A percentile compares a stretch with the other conserved stretches of the same genome.
Evolutionary conservation across 208 protist genomes (phyloP).

Genomic region (Endotrypanum monterogeii): DNA sequence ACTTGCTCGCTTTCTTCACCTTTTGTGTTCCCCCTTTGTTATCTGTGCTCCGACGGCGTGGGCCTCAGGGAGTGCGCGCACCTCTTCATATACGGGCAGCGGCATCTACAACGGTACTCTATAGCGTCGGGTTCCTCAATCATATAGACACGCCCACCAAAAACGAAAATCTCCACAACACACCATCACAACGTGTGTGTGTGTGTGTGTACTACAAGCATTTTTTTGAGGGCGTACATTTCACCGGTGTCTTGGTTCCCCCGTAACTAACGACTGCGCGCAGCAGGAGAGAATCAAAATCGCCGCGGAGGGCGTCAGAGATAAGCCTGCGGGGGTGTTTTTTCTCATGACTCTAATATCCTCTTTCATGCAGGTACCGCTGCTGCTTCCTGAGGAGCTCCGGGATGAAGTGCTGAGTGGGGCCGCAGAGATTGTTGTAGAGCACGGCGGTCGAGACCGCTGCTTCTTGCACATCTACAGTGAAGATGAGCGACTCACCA

Average conservation of each 20-base stretch:
- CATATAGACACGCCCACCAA: neutral
- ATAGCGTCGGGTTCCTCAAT: too few relatives aligned
- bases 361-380: constrained; percentile 13
- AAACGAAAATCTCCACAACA: neutral
- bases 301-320: too few relatives aligned
- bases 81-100: neutral
- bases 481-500: constrained; percentile 59
- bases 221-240: too few relatives aligned
- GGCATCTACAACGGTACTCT: neutral
- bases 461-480: constrained; percentile 68
- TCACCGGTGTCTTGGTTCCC: too few relatives aligned
- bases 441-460: constrained; percentile 33
- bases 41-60: neutral
- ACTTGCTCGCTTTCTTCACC: neutral
- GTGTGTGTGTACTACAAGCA: too few relatives aligned
- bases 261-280: too few relatives aligned
- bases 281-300: too few relatives aligned
- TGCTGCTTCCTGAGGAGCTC: constrained; percentile 43
- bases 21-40: neutral
- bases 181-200: neutral
- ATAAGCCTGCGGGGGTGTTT: too few relatives aligned
- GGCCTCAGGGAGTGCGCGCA: neutral
- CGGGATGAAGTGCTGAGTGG: constrained; percentile 34
- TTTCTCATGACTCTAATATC: neutral
- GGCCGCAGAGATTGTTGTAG: constrained; percentile 65